Evolutionary conservation across 129 eudicot genomes (phyloP), one percentile per base, ranked within the genome.

Genomic region (Calendula officinalis): DNA sequence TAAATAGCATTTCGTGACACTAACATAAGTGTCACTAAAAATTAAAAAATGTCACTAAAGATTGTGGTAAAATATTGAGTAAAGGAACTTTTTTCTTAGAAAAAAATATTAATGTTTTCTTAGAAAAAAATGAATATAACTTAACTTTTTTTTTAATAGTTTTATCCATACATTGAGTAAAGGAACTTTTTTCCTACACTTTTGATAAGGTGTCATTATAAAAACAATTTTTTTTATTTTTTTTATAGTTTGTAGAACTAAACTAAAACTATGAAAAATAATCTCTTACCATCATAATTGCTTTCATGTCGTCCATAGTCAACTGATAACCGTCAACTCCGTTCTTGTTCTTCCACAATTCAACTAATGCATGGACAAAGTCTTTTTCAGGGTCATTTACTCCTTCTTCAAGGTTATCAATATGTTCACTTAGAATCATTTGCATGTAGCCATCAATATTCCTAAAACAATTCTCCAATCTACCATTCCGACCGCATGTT

Each of bases 311-410:
- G 57, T 52, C 57, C 10, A 2, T 3, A 15, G 57, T 52, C 57
- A 52, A 52, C 56, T 17, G 35, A 49, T 15, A 49, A 49, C 48
- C 48, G n/a, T 8, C n/a, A 43, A 43, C 4, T 7, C n/a, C 8
- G n/a, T 13, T 6, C n/a, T 43, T 8, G 48, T 43, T 8, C n/a
- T 13, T 8, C n/a, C 48, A 43, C 3, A 2, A 5, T 11, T 43
- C 48, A 43, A 13, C 48, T 13, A 13, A 60, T 40, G 8, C 65
- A 60, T 60, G 48, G 40, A 60, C 37, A 7, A 60, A 39, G 40
- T 60, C 65, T 39, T 39, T 60, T 5, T 39, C 49, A 60, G 39
- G 35, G 16, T 39, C 65, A 60, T 7, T 39, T 60, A 48, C 8
- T 43, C n/a, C n/a, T 43, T 3, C n/a, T 8, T 11, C 48, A 43